phyloP scores from a whole-genome alignment of 2,329 filamentous ascomycete genomes.

The Pseudonectria buxi region DNA sequence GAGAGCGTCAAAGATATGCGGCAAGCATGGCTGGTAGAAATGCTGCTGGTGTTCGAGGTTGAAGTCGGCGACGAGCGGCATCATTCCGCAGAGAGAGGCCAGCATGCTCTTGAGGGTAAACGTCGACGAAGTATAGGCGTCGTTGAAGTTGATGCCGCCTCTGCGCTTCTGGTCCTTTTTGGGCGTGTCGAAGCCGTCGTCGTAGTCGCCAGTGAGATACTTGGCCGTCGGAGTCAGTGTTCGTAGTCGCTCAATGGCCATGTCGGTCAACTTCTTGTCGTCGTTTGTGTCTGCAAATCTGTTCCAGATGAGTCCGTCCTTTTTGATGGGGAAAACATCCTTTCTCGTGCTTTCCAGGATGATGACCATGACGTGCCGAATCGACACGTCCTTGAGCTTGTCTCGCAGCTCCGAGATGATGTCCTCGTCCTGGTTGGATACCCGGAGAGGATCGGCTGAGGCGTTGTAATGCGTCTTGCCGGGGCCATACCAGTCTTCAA shows the following conservation, averaged over 20 bases:
- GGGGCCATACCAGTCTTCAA: slow-evolving; percentile 23
- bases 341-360: slow-evolving; percentile 39
- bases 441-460: slow-evolving; percentile 31
- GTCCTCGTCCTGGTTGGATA: slow-evolving; percentile 32
- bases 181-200: slow-evolving; percentile 26
- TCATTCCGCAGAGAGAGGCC: slow-evolving; percentile 36
- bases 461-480: slow-evolving; percentile 26
- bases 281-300: slow-evolving; percentile 27
- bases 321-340: slow-evolving; percentile 39
- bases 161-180: slow-evolving; percentile 10
- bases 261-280: slow-evolving; percentile 26
- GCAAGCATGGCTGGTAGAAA: slow-evolving; percentile 38
- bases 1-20: slow-evolving; percentile 31
- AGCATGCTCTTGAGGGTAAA: slow-evolving; percentile 39
- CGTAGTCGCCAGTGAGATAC: slow-evolving; percentile 29
- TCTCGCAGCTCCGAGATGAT: slow-evolving; percentile 22
- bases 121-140: slow-evolving; percentile 34
- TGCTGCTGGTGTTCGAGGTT: slow-evolving; percentile 35
- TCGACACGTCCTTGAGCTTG: slow-evolving; percentile 24
- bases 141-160: slow-evolving; percentile 35
- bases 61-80: slow-evolving; percentile 34
- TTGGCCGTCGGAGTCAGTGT: slow-evolving; percentile 27
- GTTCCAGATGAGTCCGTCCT: slow-evolving; percentile 31
- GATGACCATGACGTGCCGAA: slow-evolving; percentile 38
- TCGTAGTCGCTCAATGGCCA: slow-evolving; percentile 21